Conservation (phyloP, 2,329 filamentous ascomycete genomes). For the Claviceps maximensis region DNA sequence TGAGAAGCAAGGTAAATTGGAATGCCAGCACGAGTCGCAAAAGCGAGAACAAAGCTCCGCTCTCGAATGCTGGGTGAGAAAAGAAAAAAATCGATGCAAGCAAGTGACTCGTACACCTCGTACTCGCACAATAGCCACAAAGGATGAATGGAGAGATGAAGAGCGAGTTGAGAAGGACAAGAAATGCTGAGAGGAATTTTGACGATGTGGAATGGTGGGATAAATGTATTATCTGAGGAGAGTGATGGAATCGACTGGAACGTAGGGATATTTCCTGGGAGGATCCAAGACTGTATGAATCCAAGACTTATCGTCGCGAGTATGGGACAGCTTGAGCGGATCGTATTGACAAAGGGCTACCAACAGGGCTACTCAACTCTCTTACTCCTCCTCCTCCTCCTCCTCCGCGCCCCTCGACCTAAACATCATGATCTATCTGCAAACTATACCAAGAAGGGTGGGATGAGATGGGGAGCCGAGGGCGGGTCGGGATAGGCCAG, state of each 20-base stretch:
- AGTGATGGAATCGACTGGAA: conserved; percentile 25
- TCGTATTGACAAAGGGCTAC: conserved; percentile 21
- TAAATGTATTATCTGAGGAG: conserved; percentile 26
- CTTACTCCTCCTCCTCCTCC: conserved; percentile 11
- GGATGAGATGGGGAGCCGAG: conserved; percentile 9
- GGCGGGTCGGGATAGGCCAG: conserved; percentile 2
- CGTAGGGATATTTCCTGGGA: conserved; percentile 17
- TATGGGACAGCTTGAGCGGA: conserved; percentile 17
- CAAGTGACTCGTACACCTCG: conserved; percentile 13
- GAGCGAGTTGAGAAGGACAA: conserved; percentile 23
- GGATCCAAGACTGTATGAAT: conserved; percentile 24
- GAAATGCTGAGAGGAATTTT: conserved; percentile 32
- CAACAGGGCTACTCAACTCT: conserved; percentile 11
- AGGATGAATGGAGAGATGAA: conserved; percentile 15
- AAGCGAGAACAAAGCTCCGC: conserved; percentile 16
- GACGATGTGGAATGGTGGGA: conserved; percentile 28
- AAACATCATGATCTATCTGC: conserved; percentile 22
- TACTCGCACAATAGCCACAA: conserved; percentile 13
- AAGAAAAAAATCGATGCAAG: not conserved
- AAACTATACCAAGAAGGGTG: conserved; percentile 11
- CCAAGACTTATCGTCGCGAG: conserved; percentile 22
- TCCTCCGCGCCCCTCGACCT: conserved; percentile 15
- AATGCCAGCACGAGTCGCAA: conserved; percentile 18
- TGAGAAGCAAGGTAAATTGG: conserved; percentile 15
- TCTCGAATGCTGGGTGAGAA: not conserved